phyloP scores from a whole-genome alignment of 805 yeast species.

The Starmerella powellii region DNA sequence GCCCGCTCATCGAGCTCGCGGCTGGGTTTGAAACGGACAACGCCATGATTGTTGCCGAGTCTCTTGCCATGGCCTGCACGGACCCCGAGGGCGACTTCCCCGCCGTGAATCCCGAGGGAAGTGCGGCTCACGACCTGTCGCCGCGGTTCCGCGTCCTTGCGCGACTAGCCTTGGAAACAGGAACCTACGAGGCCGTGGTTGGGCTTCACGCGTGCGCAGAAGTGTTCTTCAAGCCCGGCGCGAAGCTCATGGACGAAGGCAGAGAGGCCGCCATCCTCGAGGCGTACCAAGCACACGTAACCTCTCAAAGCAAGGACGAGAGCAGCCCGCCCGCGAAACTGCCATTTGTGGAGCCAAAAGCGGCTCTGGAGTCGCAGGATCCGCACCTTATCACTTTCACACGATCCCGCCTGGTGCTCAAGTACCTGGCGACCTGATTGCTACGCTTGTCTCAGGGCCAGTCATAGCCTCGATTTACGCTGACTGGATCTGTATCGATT shows the following conservation, averaged over 20 bases:
- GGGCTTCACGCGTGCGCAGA: slow-evolving; percentile 14
- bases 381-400: slow-evolving; percentile 10
- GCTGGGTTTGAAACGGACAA: slow-evolving; percentile 30
- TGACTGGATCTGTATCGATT: too few relatives aligned
- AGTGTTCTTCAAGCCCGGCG: slow-evolving; percentile 5
- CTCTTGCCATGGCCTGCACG: slow-evolving; percentile 26
- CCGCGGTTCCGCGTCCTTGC: slow-evolving; percentile 6
- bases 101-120: neutral
- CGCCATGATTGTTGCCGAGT: slow-evolving; percentile 29
- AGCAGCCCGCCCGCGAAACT: neutral
- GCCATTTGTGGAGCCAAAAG: slow-evolving; percentile 1
- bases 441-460: too few relatives aligned
- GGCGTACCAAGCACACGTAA: slow-evolving; percentile 1
- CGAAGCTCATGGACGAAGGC: neutral
- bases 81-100: slow-evolving; percentile 1
- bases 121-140: neutral
- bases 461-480: too few relatives aligned
- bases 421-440: slow-evolving; percentile 4
- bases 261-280: slow-evolving; percentile 4
- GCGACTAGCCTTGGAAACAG: slow-evolving; percentile 6
- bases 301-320: neutral
- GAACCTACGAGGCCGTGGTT: slow-evolving; percentile 1
- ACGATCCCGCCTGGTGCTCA: slow-evolving; percentile 13
- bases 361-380: slow-evolving; percentile 13
- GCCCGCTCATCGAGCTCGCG: slow-evolving; percentile 30